Conservation (phyloP, 208 protist genomes). For the Trypanosoma mega region DNA sequence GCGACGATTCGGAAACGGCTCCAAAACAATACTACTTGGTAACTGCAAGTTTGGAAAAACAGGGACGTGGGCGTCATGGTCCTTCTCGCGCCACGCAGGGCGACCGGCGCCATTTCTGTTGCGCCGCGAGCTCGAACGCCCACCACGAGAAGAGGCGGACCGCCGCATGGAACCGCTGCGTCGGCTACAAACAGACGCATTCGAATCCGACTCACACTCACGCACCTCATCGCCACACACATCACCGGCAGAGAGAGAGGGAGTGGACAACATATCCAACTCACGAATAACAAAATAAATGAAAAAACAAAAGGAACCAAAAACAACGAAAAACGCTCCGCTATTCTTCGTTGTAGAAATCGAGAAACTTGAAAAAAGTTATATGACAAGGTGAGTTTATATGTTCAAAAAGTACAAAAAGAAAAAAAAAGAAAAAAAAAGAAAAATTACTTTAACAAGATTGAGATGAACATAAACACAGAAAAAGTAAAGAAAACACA, state of each 20-base stretch:
- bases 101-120: not conserved
- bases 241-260: too few species aligned
- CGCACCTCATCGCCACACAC: too few species aligned
- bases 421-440: conserved; percentile 20
- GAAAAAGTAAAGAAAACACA: too few species aligned
- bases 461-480: too few species aligned
- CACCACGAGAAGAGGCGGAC: not conserved
- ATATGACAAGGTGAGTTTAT: not conserved
- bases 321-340: too few species aligned
- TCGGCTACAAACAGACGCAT: not conserved
- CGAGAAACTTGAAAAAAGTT: too few species aligned
- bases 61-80: conserved; percentile 28
- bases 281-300: too few species aligned
- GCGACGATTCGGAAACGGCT: conserved; percentile 42
- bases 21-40: conserved; percentile 33
- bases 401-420: not conserved
- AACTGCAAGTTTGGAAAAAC: conserved; percentile 22
- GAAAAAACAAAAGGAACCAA: too few species aligned
- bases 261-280: too few species aligned
- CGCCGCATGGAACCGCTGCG: not conserved
- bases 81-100: conserved; percentile 2
- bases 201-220: not conserved
- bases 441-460: too few species aligned
- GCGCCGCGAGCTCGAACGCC: conserved; percentile 2
- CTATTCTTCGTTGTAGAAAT: too few species aligned